Conservation (phyloP, 805 yeast genomes). For the Yarrowia porcina region DNA sequence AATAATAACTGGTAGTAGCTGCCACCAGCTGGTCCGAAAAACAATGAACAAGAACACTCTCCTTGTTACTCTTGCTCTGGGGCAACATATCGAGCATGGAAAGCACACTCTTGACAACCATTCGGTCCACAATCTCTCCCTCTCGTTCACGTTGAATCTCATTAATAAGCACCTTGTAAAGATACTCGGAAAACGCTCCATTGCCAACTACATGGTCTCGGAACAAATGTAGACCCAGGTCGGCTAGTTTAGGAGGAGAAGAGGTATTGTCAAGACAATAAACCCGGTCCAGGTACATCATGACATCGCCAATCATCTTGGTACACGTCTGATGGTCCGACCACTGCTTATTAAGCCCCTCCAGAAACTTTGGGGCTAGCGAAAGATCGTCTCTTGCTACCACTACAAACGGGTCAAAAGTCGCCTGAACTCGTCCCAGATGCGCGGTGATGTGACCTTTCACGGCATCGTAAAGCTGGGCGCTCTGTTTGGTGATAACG, state of each 20-base stretch:
- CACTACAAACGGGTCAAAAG: neutral
- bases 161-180: conserved; percentile 50
- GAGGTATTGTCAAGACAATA: conserved; percentile 64
- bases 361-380: conserved; percentile 35
- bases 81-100: conserved; percentile 62
- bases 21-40: conserved; percentile 66
- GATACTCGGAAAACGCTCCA: conserved; percentile 49
- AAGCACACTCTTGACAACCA: conserved; percentile 57
- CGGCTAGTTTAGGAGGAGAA: conserved; percentile 56
- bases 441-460: conserved; percentile 48
- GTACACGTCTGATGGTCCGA: conserved; percentile 66
- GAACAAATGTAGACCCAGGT: conserved; percentile 67
- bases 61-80: conserved; percentile 41
- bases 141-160: conserved; percentile 58
- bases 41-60: conserved; percentile 56
- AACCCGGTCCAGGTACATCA: conserved; percentile 83
- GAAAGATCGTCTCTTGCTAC: conserved; percentile 1
- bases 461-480: conserved; percentile 60
- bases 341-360: conserved; percentile 52
- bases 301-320: conserved; percentile 76
- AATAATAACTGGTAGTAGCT: conserved; percentile 56
- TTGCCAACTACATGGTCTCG: conserved; percentile 56
- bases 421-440: conserved; percentile 7
- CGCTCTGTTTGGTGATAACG: conserved; percentile 69
- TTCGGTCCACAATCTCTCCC: conserved; percentile 55